Percentiles rank a stretch among this genome's conserved stretches.
Conservation (phyloP, 2,329 filamentous ascomycete species). For the Penicillium sclerotiorum region DNA sequence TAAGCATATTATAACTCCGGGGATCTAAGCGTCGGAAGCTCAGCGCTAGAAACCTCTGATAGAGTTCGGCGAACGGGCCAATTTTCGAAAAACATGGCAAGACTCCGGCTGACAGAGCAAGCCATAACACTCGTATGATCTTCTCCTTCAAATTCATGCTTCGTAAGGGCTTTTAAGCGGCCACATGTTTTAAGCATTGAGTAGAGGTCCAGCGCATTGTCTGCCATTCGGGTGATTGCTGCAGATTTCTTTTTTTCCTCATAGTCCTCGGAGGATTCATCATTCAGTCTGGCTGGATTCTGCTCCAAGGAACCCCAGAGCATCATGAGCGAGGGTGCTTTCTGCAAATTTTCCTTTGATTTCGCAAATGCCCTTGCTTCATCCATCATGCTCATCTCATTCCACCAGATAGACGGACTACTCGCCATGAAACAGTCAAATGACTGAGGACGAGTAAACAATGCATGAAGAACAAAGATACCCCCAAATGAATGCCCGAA, state of each 20-base stretch:
- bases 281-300: constrained; percentile 28
- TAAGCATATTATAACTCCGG: neutral
- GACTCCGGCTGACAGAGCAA: constrained; percentile 22
- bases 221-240: constrained; percentile 25
- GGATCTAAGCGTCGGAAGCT: neutral
- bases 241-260: constrained; percentile 19
- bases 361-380: constrained; percentile 33
- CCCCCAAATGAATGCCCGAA: constrained; percentile 57
- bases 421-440: constrained; percentile 52
- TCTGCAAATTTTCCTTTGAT: neutral
- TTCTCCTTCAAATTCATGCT: constrained; percentile 29
- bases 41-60: neutral
- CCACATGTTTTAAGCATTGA: constrained; percentile 13
- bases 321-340: constrained; percentile 26
- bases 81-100: constrained; percentile 26
- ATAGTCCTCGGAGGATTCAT: constrained; percentile 38
- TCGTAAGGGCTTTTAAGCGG: neutral
- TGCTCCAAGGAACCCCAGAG: constrained; percentile 38
- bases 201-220: constrained; percentile 24
- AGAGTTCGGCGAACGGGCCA: neutral
- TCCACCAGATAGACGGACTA: constrained; percentile 56
- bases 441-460: constrained; percentile 45
- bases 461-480: constrained; percentile 50
- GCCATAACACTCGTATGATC: constrained; percentile 35
- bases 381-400: constrained; percentile 44